Percentiles rank a stretch among this genome's conserved stretches.
These are phyloP conservation scores for Lophiostoma macrostomum DNA, from an alignment of 495 filamentous ascomycete species.

Conservation along the genomic window DNA sequence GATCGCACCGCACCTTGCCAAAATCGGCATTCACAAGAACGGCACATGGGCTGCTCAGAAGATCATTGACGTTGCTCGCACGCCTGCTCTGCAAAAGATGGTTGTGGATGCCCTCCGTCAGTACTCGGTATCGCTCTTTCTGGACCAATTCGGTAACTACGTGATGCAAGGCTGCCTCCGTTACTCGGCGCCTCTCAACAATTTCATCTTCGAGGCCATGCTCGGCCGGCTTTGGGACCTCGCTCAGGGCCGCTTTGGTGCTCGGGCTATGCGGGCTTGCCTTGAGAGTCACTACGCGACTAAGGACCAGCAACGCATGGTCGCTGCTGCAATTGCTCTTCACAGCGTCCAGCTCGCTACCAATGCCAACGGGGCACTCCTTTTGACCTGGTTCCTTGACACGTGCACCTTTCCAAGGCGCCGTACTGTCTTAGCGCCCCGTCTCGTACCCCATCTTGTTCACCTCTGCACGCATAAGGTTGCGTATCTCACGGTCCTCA, in stretches of 20 bases:
- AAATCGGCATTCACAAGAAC: slow-evolving; percentile 98
- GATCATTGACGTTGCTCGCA: slow-evolving; percentile 94
- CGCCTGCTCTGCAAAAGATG: slow-evolving; percentile 74
- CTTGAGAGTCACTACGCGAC: slow-evolving; percentile 93
- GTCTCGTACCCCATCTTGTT: slow-evolving; percentile 92
- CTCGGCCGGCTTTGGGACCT: slow-evolving; percentile 92
- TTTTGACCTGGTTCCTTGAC: slow-evolving; percentile 97
- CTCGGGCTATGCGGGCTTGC: slow-evolving; percentile 93
- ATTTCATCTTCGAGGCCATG: slow-evolving; percentile 98
- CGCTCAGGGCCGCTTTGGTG: slow-evolving; percentile 88
- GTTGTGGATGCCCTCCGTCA: slow-evolving; percentile 80
- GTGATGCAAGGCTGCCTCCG: slow-evolving; percentile 93
- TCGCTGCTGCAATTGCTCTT: slow-evolving; percentile 89
- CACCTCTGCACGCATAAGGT: slow-evolving; percentile 99
- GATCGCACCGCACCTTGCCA: slow-evolving; percentile 86
- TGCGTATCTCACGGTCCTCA: slow-evolving; percentile 92
- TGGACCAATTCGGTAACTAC: slow-evolving; percentile 98
- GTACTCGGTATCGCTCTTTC: slow-evolving; percentile 84
- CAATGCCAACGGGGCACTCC: slow-evolving; percentile 89
- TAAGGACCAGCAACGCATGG: slow-evolving; percentile 91
- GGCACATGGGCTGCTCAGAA: slow-evolving; percentile 99
- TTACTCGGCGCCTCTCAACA: slow-evolving; percentile 82
- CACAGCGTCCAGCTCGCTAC: slow-evolving; percentile 96
- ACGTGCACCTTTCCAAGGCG: slow-evolving; percentile 94
- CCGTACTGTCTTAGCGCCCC: slow-evolving; percentile 85